A percentile compares a stretch with the other conserved stretches of the same genome.
These are phyloP conservation scores for Tolypocladium nubicola DNA, from an alignment of 2,329 filamentous ascomycete genomes.

Conservation along the genomic window DNA sequence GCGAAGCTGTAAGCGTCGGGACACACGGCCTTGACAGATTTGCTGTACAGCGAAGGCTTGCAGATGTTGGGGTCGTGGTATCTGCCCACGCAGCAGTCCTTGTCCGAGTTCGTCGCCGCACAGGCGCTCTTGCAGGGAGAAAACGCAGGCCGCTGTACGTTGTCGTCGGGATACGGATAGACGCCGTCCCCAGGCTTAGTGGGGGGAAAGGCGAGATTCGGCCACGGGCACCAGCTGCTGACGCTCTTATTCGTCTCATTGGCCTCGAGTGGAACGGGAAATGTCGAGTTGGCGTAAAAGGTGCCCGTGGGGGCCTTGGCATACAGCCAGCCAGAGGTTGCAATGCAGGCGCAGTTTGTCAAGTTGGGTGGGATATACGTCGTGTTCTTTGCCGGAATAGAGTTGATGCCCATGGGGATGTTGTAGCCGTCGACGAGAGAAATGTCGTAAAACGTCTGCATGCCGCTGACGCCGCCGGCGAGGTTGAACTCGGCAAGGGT, in stretches of 20 bases:
- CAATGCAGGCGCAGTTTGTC: constrained; percentile 68
- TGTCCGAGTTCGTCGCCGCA: constrained; percentile 52
- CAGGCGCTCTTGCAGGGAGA: constrained; percentile 72
- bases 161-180: constrained; percentile 71
- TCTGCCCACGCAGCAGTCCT: constrained; percentile 66
- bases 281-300: constrained; percentile 53
- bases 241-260: constrained; percentile 46
- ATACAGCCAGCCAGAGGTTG: constrained; percentile 52
- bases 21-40: constrained; percentile 61
- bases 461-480: constrained; percentile 46
- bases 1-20: constrained; percentile 79
- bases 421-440: constrained; percentile 82
- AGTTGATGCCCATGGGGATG: constrained; percentile 55
- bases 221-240: constrained; percentile 69
- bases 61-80: constrained; percentile 56
- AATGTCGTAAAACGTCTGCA: constrained; percentile 73
- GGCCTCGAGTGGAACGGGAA: constrained; percentile 57
- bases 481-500: constrained; percentile 77
- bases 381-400: constrained; percentile 50
- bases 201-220: constrained; percentile 58
- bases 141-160: constrained; percentile 59
- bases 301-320: constrained; percentile 41
- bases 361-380: constrained; percentile 63
- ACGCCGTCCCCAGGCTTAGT: constrained; percentile 62
- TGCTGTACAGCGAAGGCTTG: constrained; percentile 57